These are phyloP conservation scores for Ramaria sp. DNA, from an alignment of 768 basidiomycete species.

Conservation along the genomic window DNA sequence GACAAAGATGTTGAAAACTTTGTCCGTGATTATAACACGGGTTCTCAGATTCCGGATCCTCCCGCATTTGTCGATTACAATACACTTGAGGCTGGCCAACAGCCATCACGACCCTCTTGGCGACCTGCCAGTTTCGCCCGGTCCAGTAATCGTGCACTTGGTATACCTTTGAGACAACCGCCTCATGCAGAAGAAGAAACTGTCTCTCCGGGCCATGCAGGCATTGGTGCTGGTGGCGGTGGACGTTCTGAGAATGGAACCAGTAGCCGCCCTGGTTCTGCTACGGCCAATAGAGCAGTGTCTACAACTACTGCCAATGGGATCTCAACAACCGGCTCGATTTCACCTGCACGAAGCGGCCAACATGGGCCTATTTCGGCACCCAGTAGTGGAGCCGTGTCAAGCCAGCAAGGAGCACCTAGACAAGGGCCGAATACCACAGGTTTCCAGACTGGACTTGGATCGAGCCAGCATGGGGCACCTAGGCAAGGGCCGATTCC, in stretches of 20 bases:
- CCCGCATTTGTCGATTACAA: slow-evolving; percentile 77
- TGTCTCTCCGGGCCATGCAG: slow-evolving; percentile 44
- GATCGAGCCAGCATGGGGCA: neutral
- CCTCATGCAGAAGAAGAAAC: slow-evolving; percentile 37
- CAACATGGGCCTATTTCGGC: neutral
- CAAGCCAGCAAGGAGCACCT: neutral
- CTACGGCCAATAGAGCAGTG: neutral
- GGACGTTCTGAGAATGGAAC: slow-evolving; percentile 8
- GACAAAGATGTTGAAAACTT: slow-evolving; percentile 85
- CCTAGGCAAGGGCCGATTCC: neutral
- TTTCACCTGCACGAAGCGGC: neutral
- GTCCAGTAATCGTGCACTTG: slow-evolving; percentile 25
- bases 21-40: slow-evolving; percentile 82
- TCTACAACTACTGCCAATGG: neutral
- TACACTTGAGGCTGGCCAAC: slow-evolving; percentile 43
- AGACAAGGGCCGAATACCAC: neutral
- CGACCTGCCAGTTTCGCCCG: slow-evolving; percentile 47
- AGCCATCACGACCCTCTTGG: slow-evolving; percentile 37
- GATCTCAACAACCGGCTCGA: neutral
- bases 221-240: slow-evolving; percentile 56
- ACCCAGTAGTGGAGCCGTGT: neutral
- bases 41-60: slow-evolving; percentile 77
- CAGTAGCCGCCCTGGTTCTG: slow-evolving; percentile 4
- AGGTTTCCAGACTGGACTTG: neutral
- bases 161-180: slow-evolving; percentile 22